Base-by-base conservation (phyloP, 768 basidiomycete genomes). In the Tubosaeta brunneosetosa region DNA sequence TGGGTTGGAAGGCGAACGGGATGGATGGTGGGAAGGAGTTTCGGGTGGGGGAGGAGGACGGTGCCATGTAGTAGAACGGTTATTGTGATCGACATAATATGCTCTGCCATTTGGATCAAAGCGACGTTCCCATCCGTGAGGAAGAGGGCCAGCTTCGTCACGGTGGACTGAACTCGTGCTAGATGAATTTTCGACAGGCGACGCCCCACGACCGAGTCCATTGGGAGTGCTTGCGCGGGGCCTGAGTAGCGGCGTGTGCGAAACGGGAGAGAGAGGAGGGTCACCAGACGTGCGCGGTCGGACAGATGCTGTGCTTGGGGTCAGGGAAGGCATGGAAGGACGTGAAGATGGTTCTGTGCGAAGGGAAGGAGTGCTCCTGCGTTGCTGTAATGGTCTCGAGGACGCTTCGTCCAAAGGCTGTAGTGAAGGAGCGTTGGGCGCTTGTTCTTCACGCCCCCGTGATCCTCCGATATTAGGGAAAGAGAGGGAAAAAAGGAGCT, bases 21-120 rank as follows among this genome's bases (percentile, higher is more conserved):
- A 55, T 11, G 55, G 33, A 38, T 58, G 63, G 41, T 50, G 67
- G 32, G 44, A 60, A 49, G 42, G 56, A 49, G 51, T 60, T 64
- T 53, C 68, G 58, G 17, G 66, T 51, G 46, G 56, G n/a, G 49
- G 33, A 48, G 41, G 40, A 44, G 58, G 85, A 50, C 83, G 79
- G 60, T 81, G 78, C 92, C 92, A 94, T 19, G 88, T 86, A 34
- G 92, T 94, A 9, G 81, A 77, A 53, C 88, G 82, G 6, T 83
- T 81, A 60, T 80, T 86, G 66, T 94, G 93, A 67, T 95, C 92
- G 53, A 94, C 90, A 65, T 88, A 94, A 70, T 94, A 94, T 22
- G 81, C 70, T 51, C 92, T 73, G 4, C 84, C 84, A 37, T 12
- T 58, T 19, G 76, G 74, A 64, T 93, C 91, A 44, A 77, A 73